Evolutionary conservation across 1,284 basidiomycete species (phyloP).

Genomic region (Flammula alnicola): DNA sequence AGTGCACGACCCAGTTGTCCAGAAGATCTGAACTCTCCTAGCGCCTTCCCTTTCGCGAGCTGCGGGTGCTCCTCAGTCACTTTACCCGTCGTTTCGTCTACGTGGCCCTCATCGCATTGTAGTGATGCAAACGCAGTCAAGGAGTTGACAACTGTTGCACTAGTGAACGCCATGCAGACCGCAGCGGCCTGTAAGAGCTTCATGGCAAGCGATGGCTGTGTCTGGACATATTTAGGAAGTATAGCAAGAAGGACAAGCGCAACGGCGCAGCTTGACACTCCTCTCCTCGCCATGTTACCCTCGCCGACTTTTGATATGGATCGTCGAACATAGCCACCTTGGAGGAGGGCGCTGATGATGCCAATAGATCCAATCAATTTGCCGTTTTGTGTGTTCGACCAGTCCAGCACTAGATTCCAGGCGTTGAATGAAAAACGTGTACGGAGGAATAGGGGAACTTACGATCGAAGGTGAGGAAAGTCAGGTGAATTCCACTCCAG

Average conservation of each 20-base stretch:
- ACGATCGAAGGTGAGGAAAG: constrained; percentile 89
- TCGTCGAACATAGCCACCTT: constrained; percentile 90
- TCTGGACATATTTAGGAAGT: constrained; percentile 61
- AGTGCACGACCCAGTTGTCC: constrained; percentile 91
- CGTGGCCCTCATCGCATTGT: constrained; percentile 76
- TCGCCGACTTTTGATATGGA: constrained; percentile 74
- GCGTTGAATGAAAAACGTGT: constrained; percentile 6
- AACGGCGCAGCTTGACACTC: constrained; percentile 71
- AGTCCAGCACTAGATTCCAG: constrained; percentile 69
- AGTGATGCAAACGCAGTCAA: constrained; percentile 86
- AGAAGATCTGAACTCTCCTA: constrained; percentile 84
- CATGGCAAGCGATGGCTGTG: constrained; percentile 50
- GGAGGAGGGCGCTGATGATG: constrained; percentile 83
- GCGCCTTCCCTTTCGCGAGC: constrained; percentile 81
- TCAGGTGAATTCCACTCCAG: constrained; percentile 93
- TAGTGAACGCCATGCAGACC: constrained; percentile 85
- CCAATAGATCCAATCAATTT: constrained; percentile 87
- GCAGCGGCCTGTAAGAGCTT: constrained; percentile 75
- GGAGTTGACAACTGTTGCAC: constrained; percentile 89
- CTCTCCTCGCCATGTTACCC: constrained; percentile 77
- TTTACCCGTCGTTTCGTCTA: constrained; percentile 63
- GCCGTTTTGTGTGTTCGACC: constrained; percentile 90
- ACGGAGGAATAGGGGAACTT: constrained; percentile 35
- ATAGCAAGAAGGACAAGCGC: constrained; percentile 72
- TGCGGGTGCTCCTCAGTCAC: constrained; percentile 58